phyloP scores from a whole-genome alignment of 2,329 filamentous ascomycete genomes.

The Alternaria longipes region DNA sequence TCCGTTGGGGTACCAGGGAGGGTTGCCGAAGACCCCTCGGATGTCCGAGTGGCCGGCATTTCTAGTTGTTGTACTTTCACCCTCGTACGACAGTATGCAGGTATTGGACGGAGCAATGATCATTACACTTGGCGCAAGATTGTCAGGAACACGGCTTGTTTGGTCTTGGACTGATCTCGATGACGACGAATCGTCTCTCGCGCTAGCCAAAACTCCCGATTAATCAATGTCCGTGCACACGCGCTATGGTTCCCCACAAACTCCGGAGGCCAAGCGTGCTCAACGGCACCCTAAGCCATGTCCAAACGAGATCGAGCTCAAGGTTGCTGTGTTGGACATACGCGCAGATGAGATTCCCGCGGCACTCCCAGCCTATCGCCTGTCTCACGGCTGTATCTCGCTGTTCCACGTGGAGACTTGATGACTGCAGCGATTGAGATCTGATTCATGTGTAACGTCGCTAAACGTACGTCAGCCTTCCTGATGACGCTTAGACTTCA shows the following conservation, averaged over 20 bases:
- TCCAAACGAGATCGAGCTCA: conserved; percentile 5
- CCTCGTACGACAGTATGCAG: conserved; percentile 3
- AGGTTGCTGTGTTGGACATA: conserved; percentile 23
- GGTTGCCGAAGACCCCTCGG: conserved; percentile 32
- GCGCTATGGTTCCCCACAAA: conserved; percentile 47
- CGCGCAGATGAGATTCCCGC: conserved; percentile 6
- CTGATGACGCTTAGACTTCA: conserved; percentile 26
- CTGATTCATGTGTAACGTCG: conserved; percentile 15
- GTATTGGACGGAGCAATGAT: conserved; percentile 21
- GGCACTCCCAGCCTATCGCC: conserved; percentile 5
- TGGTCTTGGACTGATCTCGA: conserved; percentile 25
- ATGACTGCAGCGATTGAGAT: conserved; percentile 3
- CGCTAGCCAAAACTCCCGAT: conserved; percentile 23
- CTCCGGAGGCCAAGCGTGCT: conserved; percentile 35
- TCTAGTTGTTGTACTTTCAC: conserved; percentile 15
- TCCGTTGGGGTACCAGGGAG: conserved; percentile 34
- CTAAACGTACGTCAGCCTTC: conserved; percentile 7
- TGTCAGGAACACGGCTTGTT: conserved; percentile 20
- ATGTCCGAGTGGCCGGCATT: conserved; percentile 23
- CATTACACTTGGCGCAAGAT: conserved; percentile 22
- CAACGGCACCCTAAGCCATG: conserved; percentile 20
- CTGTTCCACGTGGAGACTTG: conserved; percentile 14
- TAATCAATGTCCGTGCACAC: conserved; percentile 2
- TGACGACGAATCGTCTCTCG: conserved; percentile 7
- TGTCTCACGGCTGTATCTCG: not conserved